A percentile compares a stretch with the other conserved stretches of the same genome.
Conservation (phyloP, 805 yeast genomes). For the Hanseniaspora meyeri region DNA sequence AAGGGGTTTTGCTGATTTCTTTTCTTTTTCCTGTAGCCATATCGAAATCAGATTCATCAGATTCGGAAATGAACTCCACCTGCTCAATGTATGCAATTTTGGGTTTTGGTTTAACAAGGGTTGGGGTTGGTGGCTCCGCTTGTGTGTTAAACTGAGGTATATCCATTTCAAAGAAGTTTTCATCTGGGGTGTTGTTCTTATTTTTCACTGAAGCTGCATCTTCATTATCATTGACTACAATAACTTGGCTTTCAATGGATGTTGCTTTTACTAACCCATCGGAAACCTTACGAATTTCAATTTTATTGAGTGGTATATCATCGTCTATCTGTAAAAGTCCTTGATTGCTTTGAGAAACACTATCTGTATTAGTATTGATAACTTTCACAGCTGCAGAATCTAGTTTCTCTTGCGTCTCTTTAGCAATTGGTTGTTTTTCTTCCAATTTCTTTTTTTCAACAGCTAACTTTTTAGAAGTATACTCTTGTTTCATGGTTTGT, state of each 20-base stretch:
- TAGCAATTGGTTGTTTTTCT: too few species aligned
- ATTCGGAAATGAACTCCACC: background rate
- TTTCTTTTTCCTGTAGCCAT: conserved; percentile 4
- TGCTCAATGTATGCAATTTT: background rate
- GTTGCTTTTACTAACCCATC: background rate
- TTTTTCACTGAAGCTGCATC: too few species aligned
- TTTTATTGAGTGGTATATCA: background rate
- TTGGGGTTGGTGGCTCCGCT: background rate
- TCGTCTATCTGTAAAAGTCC: background rate
- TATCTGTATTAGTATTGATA: background rate
- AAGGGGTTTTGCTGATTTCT: background rate
- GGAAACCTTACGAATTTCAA: background rate
- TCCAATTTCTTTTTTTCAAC: too few species aligned
- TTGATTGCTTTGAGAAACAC: background rate
- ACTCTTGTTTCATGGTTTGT: background rate
- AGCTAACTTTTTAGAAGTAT: background rate
- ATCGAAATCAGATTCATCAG: conserved; percentile 5
- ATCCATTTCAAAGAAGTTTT: background rate
- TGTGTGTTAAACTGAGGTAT: background rate
- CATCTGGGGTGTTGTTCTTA: background rate
- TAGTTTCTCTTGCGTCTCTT: too few species aligned
- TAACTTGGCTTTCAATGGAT: too few species aligned
- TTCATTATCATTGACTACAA: background rate
- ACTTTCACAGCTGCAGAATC: too few species aligned
- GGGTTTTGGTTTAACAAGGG: background rate